Evolutionary conservation across 176 grass and related monocot species (phyloP), one percentile per base, ranked within the genome.

Genomic region (Oropetium thomaeum): DNA sequence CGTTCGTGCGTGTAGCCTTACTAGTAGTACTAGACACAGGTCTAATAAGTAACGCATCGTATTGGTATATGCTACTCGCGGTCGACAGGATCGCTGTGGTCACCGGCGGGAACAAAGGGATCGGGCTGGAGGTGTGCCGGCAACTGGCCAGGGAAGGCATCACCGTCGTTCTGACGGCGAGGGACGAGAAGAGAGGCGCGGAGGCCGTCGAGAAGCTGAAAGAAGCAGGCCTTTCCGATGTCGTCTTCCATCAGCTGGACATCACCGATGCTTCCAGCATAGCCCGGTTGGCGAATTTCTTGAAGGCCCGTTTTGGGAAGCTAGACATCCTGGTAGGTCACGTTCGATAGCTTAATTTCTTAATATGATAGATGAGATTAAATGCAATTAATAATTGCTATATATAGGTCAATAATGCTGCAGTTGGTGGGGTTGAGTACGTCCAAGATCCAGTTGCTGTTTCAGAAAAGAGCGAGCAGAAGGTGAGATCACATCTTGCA

Each of bases 161-260:
- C 68, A 5, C 69, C 51, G 76, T 85, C 47, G 51, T 85, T 40
- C 34, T 85, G 53, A 80, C 76, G 10, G 76, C 83, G 41, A 79
- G 83, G 53, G 14, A 42, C 52, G 77, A 66, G 39, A 19, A 40
- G 52, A 68, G 52, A 30, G 76, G 76, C 32, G 14, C 52, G 2
- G 76, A 73, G 9, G 76, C 80, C 2, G 47, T 33, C 37, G 48
- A 27, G 9, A 4, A 37, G 78, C 85, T 85, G 14, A 32, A 38
- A 5, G 51, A 33, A 5, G 15, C 37, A 1, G 85, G 74, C 16
- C 34, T 55, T 4, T 39, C 62, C 15, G 81, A 87, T 20, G 48
- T 91, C 28, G 12, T 49, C 37, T 91, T 87, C 35, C 89, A 88
- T 47, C 85, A 79, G 48, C 40, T 92, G n/a, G 82, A 88, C 31